Evolutionary conservation across 345 rosid genomes (phyloP).

Genomic region (Eutrema yunnanense): DNA sequence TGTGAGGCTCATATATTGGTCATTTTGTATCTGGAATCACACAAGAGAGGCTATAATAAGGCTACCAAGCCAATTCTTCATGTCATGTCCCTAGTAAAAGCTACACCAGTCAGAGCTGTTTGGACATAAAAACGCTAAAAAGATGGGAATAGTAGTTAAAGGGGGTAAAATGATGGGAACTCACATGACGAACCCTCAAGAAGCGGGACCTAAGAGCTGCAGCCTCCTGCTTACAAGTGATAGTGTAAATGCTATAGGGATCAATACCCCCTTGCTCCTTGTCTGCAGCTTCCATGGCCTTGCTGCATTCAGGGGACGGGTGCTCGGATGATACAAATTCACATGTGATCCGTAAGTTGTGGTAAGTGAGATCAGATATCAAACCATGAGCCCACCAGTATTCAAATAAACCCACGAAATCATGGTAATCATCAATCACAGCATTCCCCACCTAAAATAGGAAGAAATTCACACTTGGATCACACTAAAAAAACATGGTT

Average conservation of each 20-base stretch:
- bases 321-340: slow-evolving; percentile 54
- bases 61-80: background rate
- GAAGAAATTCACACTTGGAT: background rate
- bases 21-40: background rate
- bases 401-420: slow-evolving; percentile 76
- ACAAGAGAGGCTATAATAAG: background rate
- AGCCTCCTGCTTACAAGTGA: slow-evolving; percentile 56
- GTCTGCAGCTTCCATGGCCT: slow-evolving; percentile 50
- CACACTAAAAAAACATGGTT: background rate
- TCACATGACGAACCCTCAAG: slow-evolving; percentile 69
- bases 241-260: slow-evolving; percentile 82
- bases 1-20: background rate
- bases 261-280: slow-evolving; percentile 77
- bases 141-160: background rate
- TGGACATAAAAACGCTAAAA: background rate
- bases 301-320: slow-evolving; percentile 60
- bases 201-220: slow-evolving; percentile 39
- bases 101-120: background rate
- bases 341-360: slow-evolving; percentile 46
- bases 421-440: slow-evolving; percentile 88
- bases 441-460: slow-evolving; percentile 77
- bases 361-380: slow-evolving; percentile 84
- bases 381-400: slow-evolving; percentile 98
- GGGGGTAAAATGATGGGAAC: slow-evolving; percentile 12
- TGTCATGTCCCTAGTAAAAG: background rate